These are phyloP conservation scores for Panaeolus papilionaceus DNA, from an alignment of 768 basidiomycete genomes.

Conservation along the genomic window DNA sequence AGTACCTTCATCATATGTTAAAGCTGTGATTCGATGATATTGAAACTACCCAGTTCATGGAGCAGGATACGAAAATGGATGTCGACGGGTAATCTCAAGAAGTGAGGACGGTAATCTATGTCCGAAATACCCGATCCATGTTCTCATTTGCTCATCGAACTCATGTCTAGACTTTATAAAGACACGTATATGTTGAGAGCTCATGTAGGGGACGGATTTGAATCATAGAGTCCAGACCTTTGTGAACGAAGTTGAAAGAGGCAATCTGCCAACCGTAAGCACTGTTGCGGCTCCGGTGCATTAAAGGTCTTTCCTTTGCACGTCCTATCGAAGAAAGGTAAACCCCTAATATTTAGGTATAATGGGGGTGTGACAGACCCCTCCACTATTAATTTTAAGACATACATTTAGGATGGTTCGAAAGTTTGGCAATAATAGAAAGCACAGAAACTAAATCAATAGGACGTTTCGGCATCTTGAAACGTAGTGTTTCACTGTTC, in stretches of 20 bases:
- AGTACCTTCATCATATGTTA: background rate
- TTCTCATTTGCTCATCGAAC: too few relatives aligned
- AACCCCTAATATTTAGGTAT: too few relatives aligned
- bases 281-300: too few relatives aligned
- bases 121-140: too few relatives aligned
- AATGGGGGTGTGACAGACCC: background rate
- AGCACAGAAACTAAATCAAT: background rate
- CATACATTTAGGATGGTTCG: background rate
- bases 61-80: background rate
- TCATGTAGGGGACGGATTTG: too few relatives aligned
- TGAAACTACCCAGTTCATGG: background rate
- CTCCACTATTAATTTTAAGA: background rate
- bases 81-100: background rate
- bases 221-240: too few relatives aligned
- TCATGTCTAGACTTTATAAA: too few relatives aligned
- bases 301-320: too few relatives aligned
- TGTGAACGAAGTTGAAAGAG: too few relatives aligned
- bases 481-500: background rate
- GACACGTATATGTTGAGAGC: too few relatives aligned
- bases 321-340: too few relatives aligned
- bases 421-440: background rate
- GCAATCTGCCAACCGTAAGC: too few relatives aligned
- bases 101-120: background rate
- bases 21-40: background rate
- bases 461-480: background rate